These are phyloP conservation scores for Colletotrichum higginsianum DNA, from an alignment of 2,329 filamentous ascomycete genomes.

Conservation along the genomic window DNA sequence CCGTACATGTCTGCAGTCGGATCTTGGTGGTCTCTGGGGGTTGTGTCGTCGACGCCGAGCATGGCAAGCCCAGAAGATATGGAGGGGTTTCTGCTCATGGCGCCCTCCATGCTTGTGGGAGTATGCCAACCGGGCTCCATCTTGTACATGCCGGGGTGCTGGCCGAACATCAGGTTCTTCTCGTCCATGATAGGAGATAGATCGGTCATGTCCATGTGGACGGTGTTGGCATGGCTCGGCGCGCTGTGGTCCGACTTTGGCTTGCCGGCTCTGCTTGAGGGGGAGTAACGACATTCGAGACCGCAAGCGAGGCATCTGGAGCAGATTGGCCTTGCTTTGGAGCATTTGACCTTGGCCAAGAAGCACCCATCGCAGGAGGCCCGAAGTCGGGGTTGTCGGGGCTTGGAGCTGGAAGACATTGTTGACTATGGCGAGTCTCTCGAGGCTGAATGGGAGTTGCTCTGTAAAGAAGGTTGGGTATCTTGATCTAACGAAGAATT, in stretches of 20 bases:
- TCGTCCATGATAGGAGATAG: constrained; percentile 48
- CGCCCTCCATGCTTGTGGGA: constrained; percentile 53
- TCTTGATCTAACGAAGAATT: constrained; percentile 38
- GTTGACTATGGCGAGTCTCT: constrained; percentile 35
- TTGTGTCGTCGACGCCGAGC: constrained; percentile 50
- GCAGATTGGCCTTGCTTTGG: constrained; percentile 67
- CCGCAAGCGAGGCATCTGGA: constrained; percentile 66
- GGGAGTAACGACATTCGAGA: constrained; percentile 66
- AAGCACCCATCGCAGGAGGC: constrained; percentile 70
- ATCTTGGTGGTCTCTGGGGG: constrained; percentile 43
- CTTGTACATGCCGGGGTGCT: constrained; percentile 52
- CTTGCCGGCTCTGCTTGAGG: constrained; percentile 66
- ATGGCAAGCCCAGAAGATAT: constrained; percentile 53
- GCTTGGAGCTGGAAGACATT: constrained; percentile 48
- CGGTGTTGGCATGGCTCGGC: constrained; percentile 43
- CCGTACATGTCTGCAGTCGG: constrained; percentile 53
- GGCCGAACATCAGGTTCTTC: constrained; percentile 50
- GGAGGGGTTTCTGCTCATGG: constrained; percentile 52
- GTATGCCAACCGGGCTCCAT: constrained; percentile 58
- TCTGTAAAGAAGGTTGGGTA: constrained; percentile 32
- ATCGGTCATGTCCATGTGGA: constrained; percentile 44
- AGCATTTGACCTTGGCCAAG: constrained; percentile 70
- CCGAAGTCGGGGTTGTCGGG: constrained; percentile 59
- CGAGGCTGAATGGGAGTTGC: background rate
- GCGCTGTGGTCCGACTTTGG: constrained; percentile 56